These are phyloP conservation scores for Solanum sitiens DNA, from an alignment of 257 asterid genomes.

Conservation along the genomic window DNA sequence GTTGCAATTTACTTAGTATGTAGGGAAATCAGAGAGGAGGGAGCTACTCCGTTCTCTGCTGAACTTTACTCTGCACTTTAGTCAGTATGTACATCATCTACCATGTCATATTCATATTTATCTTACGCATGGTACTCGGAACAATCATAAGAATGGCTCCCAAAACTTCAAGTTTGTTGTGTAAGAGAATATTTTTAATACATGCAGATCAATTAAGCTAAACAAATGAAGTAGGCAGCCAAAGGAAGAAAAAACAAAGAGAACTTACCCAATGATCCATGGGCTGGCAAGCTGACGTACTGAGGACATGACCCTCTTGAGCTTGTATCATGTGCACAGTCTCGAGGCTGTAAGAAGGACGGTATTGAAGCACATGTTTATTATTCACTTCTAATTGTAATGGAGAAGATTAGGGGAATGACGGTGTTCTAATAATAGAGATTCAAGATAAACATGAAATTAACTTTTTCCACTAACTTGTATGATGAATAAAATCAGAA, in stretches of 20 bases:
- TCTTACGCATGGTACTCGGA: neutral
- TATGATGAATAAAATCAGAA: neutral
- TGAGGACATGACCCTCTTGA: constrained; percentile 49
- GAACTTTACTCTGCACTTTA: neutral
- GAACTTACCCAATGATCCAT: constrained; percentile 34
- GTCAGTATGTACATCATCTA: neutral
- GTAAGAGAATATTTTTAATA: neutral
- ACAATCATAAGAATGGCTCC: neutral
- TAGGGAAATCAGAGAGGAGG: neutral
- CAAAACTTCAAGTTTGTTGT: neutral
- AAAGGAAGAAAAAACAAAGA: neutral
- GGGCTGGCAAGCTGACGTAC: constrained; percentile 65
- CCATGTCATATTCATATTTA: neutral
- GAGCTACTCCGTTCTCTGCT: neutral
- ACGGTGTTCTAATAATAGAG: neutral
- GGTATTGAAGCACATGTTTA: neutral
- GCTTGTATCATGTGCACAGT: neutral
- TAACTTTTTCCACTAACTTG: neutral
- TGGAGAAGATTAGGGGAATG: neutral
- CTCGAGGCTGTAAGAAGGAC: constrained; percentile 2
- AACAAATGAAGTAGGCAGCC: neutral
- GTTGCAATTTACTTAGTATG: neutral
- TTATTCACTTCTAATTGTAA: neutral
- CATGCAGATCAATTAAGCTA: neutral
- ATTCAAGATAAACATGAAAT: neutral